A percentile compares a stretch with the other conserved stretches of the same genome.
Evolutionary conservation across 768 basidiomycete genomes (phyloP).

Genomic region (Favolaschia claudopus): DNA sequence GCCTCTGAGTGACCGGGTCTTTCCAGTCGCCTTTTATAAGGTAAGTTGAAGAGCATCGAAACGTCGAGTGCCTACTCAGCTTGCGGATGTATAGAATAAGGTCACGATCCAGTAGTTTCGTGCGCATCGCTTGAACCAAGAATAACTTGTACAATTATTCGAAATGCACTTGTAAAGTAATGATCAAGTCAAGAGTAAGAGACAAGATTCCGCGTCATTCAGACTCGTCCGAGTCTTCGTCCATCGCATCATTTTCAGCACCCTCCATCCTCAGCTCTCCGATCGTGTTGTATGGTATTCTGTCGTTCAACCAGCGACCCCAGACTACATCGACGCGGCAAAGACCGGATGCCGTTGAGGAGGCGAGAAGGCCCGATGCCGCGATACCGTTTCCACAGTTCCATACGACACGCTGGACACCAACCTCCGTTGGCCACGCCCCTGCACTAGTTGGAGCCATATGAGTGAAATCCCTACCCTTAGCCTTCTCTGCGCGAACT

Average conservation of each 20-base stretch:
- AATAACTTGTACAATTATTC: slow-evolving; percentile 17
- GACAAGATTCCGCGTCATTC: slow-evolving; percentile 12
- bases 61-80: neutral
- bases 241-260: slow-evolving; percentile 44
- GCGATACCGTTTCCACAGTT: slow-evolving; percentile 76
- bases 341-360: slow-evolving; percentile 84
- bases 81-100: slow-evolving; percentile 42
- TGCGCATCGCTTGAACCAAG: neutral
- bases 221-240: slow-evolving; percentile 50
- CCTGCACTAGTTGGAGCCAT: slow-evolving; percentile 54
- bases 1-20: too few species aligned
- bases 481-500: slow-evolving; percentile 40
- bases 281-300: slow-evolving; percentile 71
- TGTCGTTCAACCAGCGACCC: slow-evolving; percentile 77
- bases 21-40: slow-evolving; percentile 88
- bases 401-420: slow-evolving; percentile 83
- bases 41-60: slow-evolving; percentile 37
- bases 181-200: slow-evolving; percentile 8
- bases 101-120: slow-evolving; percentile 39
- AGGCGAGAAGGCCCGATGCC: slow-evolving; percentile 68
- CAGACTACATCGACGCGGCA: slow-evolving; percentile 84
- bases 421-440: slow-evolving; percentile 83
- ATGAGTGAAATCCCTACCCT: slow-evolving; percentile 41
- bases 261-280: slow-evolving; percentile 63
- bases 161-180: too few species aligned